Evolutionary conservation across 78 protist species (phyloP), one percentile per base, ranked within the genome.

Genomic region (Bigelowiella natans): DNA sequence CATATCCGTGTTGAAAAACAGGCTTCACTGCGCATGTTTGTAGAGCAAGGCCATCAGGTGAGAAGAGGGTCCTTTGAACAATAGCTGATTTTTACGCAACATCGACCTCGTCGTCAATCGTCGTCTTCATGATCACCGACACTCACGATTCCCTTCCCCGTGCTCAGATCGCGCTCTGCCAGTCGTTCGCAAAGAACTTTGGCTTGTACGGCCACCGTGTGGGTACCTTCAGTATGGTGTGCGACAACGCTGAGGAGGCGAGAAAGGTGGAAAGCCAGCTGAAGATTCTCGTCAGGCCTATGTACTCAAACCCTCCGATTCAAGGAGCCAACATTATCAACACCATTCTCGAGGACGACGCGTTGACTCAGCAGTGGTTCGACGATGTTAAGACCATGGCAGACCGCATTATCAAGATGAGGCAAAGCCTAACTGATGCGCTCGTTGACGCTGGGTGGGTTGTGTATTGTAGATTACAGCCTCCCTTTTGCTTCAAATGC

Each of bases 271-370:
- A 83, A 89, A 90, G 95, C 37, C 99, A 97, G 94, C 39, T 97
- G 88, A 95, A 96, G 93, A 18, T 88, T 28, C 31, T 96, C 34
- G 85, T 94, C 88, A 95, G 99, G 29, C 93, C 98, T 37, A 94
- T 91, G 96, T 98, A 97, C 95, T 96, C 98, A 26, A 93, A 86
- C 88, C 99, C 99, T 36, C 99, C 99, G 28, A 38, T 90, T 39
- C 96, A 97, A 91, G 99, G 99, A 2, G 99, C 99, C 2, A 94
- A 95, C 88, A 63, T 99, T 30, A 99, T 94, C 96, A 30, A 51
- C 89, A 37, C 37, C 39, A 83, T 37, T 29, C 88, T 18, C 73
- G 73, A 51, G 34, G 73, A 51, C 73, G 34, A 7, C 90, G 36
- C 39, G 0, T 28, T 28, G 51, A 88, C 90, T 7, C 31, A 29